Base-by-base conservation (phyloP, 2,329 filamentous ascomycete species). In the Colletotrichum plurivorum region DNA sequence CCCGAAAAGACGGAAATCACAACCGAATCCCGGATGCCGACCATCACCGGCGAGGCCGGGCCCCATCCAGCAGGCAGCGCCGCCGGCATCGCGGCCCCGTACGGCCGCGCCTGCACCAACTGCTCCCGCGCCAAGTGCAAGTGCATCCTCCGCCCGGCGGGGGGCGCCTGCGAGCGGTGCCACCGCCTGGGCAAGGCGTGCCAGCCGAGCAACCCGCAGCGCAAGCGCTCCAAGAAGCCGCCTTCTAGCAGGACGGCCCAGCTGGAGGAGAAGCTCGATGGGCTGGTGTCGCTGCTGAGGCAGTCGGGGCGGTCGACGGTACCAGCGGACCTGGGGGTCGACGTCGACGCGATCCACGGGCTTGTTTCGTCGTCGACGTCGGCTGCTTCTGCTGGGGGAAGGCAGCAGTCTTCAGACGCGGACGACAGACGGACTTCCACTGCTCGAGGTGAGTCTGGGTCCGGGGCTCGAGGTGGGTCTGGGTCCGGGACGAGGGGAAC, bases 51-150 rank as follows among this genome's bases (percentile, higher is more conserved):
- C 55, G 66, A 69, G 43, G 22, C 66, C 16, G 66, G 62, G 55
- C 31, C 55, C 66, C 55, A 60, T 55, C 64, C 55, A 22, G 55
- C n/a, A 41, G 36, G 18, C 39, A 18, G 51, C 12, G 49, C 43
- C 36, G 66, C 65, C 45, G 22, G 69, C 16, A 70, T 70, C 56
- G 25, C 80, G 1, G 80, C 80, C 2, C 79, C 80, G 10, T 82
- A 84, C 67, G 82, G 82, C 27, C 78, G 80, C 41, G 78, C 83
- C 8, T 84, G 83, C 59, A 71, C 75, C 51, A 81, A 79, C 62
- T 84, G 83, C 71, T 77, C 79, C 54, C 80, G 79, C 54, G 82
- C 82, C 41, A 84, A 84, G 64, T 83, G 83, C 75, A 83, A 82
- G 75, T 84, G 83, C 70, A 78, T 83, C 31, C 75, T 81, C 49